phyloP scores from a whole-genome alignment of 129 eudicot genomes.

The Flaveria brownii region DNA sequence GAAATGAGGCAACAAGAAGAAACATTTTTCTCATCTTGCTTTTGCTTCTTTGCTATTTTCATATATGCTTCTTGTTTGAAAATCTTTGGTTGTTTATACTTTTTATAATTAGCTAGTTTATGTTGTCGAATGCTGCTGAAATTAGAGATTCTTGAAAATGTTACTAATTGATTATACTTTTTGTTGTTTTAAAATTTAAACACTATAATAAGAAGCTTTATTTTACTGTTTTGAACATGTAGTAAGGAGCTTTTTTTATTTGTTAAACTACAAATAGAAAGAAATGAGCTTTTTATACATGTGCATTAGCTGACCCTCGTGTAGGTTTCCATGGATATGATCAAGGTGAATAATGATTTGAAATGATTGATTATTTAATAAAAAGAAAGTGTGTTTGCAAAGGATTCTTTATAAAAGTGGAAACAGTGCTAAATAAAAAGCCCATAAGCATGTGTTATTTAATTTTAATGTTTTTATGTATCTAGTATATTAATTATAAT shows the following conservation, averaged over 20 bases:
- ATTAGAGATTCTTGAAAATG: not conserved
- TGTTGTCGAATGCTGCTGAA: too few species aligned
- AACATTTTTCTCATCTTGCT: conserved; percentile 17
- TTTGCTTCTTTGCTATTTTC: not conserved
- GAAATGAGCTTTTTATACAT: not conserved
- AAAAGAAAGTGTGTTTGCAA: not conserved
- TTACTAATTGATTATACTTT: too few species aligned
- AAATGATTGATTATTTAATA: not conserved
- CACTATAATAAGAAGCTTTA: not conserved
- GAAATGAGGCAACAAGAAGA: conserved; percentile 22
- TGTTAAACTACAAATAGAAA: not conserved
- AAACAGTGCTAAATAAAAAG: not conserved
- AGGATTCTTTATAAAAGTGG: conserved; percentile 15
- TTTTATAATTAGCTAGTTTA: not conserved
- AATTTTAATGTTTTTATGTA: not conserved
- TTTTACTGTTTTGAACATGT: not conserved
- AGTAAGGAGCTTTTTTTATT: not conserved
- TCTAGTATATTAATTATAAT: too few species aligned
- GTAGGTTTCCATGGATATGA: conserved; percentile 6
- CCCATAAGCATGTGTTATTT: not conserved
- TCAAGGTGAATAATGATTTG: not conserved
- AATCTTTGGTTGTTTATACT: conserved; percentile 20
- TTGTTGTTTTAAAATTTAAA: not conserved
- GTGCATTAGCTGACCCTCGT: not conserved
- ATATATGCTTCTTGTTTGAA: conserved; percentile 13